Base-by-base conservation (phyloP, 768 basidiomycete genomes). In the Podaxis sp. region DNA sequence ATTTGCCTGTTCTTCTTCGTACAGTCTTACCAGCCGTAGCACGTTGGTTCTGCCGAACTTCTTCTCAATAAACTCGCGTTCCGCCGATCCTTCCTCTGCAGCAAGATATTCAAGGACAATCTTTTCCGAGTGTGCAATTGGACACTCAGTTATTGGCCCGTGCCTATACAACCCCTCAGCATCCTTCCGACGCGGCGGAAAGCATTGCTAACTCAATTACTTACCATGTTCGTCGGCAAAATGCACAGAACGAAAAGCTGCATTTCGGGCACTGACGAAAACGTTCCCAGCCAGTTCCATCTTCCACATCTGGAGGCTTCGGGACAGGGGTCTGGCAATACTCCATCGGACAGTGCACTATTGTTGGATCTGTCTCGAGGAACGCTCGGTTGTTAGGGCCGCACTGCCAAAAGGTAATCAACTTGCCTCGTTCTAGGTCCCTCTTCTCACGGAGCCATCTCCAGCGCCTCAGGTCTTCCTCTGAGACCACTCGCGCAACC, bases 291-390 rank as follows among this genome's bases (percentile, higher is more conserved):
- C 85, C 82, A 1, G 85, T 82, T 40, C 85, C 86, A n/a, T 85
- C 80, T 36, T 83, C 79, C 1, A 63, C 72, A 29, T 73, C 74
- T 27, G 59, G 67, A 9, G 90, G 87, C 65, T 82, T 84, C 40
- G 83, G 79, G 6, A 96, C 90, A 17, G 90, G 85, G n/a, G 83
- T 81, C 72, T 96, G 94, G 70, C 94, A 97, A 53, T 85, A 82
- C 40, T 81, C 74, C 74, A 92, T 81, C 0, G 94, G 94, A 74
- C 94, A 97, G 66, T 90, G 83, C 4, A 92, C 80, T 61, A 90
- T 87, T 5, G 88, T 81, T 24, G 92, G 92, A 73, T 95, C 93
- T 90, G 53, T 12, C 17, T 2, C 15, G 33, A 22, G 24, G 12
- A 22, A 68, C 65, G 53, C 66, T 70, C 66, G 52, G 63, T 38